phyloP scores from a whole-genome alignment of 441 rosid species.

The Populus trichocarpa region DNA sequence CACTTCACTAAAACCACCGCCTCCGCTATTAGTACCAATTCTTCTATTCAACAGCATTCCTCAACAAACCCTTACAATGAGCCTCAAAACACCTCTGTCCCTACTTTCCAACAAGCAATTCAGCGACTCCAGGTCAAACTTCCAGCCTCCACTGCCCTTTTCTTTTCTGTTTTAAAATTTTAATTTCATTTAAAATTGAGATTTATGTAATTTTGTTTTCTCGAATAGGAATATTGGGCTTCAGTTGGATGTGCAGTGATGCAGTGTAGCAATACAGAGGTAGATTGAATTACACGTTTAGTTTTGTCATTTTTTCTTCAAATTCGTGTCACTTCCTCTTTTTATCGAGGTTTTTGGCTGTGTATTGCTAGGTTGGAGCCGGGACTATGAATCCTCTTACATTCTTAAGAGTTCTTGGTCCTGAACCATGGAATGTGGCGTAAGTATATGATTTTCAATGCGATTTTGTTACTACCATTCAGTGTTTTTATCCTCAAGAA shows the following conservation, averaged over 20 bases:
- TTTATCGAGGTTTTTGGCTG: constrained; percentile 4
- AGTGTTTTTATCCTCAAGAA: not conserved
- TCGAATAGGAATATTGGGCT: constrained; percentile 87
- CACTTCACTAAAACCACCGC: constrained; percentile 36
- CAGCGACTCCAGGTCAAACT: constrained; percentile 75
- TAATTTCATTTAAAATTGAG: not conserved
- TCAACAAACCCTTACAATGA: constrained; percentile 28
- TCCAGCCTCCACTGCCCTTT: not conserved
- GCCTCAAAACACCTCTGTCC: constrained; percentile 34
- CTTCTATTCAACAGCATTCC: constrained; percentile 39
- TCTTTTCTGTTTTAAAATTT: not conserved
- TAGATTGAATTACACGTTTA: constrained; percentile 12
- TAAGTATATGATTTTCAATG: constrained; percentile 35
- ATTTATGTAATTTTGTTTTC: not conserved
- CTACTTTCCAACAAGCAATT: constrained; percentile 93
- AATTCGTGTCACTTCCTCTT: not conserved
- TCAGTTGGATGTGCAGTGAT: constrained; percentile 98
- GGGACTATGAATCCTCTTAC: constrained; percentile 99
- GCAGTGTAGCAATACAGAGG: constrained; percentile 99
- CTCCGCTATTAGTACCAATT: constrained; percentile 37
- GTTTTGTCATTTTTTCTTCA: not conserved
- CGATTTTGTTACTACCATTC: not conserved
- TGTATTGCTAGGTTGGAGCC: constrained; percentile 74
- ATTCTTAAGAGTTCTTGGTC: constrained; percentile 91
- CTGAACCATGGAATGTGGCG: constrained; percentile 99